Evolutionary conservation across 208 protist genomes (phyloP).

Genomic region (Trypanosomatidae sp.): DNA sequence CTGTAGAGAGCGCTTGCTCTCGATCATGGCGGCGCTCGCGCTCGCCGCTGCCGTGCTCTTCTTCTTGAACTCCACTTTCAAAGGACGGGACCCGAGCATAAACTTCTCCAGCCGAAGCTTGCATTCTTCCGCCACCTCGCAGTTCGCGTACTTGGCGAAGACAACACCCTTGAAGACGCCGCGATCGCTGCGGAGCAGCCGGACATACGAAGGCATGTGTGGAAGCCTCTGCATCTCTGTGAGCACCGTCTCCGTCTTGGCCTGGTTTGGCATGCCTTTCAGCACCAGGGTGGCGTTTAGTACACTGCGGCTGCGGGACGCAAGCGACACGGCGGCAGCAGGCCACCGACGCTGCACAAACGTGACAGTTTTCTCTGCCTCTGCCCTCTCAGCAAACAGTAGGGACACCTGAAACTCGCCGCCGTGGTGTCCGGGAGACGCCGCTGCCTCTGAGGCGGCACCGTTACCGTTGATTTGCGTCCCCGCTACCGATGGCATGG

Average conservation of each 20-base stretch:
- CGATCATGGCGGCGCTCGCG: not conserved
- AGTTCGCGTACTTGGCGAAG: slow-evolving; percentile 88
- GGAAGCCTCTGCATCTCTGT: slow-evolving; percentile 58
- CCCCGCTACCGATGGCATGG: not conserved
- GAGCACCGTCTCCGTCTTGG: slow-evolving; percentile 66
- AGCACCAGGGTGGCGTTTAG: slow-evolving; percentile 79
- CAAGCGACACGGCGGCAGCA: slow-evolving; percentile 38
- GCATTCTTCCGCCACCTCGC: slow-evolving; percentile 91
- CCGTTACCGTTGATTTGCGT: slow-evolving; percentile 1
- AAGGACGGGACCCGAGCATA: slow-evolving; percentile 45
- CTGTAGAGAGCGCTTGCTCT: slow-evolving; percentile 51
- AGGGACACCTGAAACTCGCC: slow-evolving; percentile 57
- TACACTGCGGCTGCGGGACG: slow-evolving; percentile 51
- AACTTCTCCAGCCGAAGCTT: slow-evolving; percentile 86
- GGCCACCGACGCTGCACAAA: slow-evolving; percentile 72
- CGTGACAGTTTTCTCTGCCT: slow-evolving; percentile 59
- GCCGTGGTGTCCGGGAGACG: slow-evolving; percentile 12
- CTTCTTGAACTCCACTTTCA: slow-evolving; percentile 89
- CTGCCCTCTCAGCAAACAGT: slow-evolving; percentile 71
- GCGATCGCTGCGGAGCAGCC: slow-evolving; percentile 75
- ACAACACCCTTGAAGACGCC: slow-evolving; percentile 84
- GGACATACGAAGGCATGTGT: slow-evolving; percentile 77
- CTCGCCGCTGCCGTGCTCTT: slow-evolving; percentile 34
- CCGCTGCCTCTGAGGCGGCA: not conserved
- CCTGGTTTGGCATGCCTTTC: slow-evolving; percentile 73